Evolutionary conservation across 805 yeast genomes (phyloP), one percentile per base, ranked within the genome.

Genomic region (Yamadazyma tumulicola): DNA sequence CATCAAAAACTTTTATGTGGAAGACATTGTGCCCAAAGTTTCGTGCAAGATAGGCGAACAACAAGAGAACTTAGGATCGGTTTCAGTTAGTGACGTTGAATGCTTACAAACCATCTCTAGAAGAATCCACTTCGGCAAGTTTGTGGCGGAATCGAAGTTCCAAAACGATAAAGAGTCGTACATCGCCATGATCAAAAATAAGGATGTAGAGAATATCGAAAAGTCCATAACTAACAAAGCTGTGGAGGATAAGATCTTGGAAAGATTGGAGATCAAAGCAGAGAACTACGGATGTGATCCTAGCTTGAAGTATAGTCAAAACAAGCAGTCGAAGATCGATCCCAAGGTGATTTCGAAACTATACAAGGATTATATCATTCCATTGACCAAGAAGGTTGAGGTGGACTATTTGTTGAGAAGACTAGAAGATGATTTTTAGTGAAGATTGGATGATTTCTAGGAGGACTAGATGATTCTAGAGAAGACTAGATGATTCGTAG

Each of bases 91-190:
- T 43, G 98, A 93, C 55, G 84, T 91, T 38, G 95, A 85, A 46
- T 77, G 84, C 46, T 69, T 93, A 46, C 96, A 93, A 59, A 81
- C 95, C 4, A 63, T 93, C 29, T 84, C 95, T 6, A 72, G 98
- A 51, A 74, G 98, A 55, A 86, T 93, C 47, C 98, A 93, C 61
- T 93, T 91, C 62, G 98, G 98, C 32, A 85, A 85, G 61, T 93
- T 91, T 68, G 98, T 93, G 7, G 98, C 98, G 4, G 98, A 93
- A 57, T 84, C 96, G 29, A 93, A 93, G 61, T 93, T 78, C 59
- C 79, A 72, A 49, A 64, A 69, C 18, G 93, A 89, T 41, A 71
- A 67, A 22, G 85, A 75, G 32, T 58, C 57, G 32, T 87, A 80
- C 64, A 76, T 75, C 2, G 62, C 71, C 46, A 61, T 88, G 47